These are phyloP conservation scores for Aureobasidium melanogenum DNA, from an alignment of 2,329 filamentous ascomycete genomes.

Conservation along the genomic window DNA sequence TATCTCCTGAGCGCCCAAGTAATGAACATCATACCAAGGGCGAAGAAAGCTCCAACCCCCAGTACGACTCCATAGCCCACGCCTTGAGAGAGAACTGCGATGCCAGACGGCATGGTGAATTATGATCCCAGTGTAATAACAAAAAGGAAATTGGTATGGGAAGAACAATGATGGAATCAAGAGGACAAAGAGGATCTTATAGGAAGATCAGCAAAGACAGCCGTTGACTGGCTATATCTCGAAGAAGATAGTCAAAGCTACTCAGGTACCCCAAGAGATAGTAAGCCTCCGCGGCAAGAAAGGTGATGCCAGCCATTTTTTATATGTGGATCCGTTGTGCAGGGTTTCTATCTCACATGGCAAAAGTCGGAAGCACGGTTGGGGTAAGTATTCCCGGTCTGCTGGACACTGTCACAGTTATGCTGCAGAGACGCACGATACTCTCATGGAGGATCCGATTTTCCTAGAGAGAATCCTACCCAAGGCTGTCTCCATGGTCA, in stretches of 20 bases:
- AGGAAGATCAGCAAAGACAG: not conserved
- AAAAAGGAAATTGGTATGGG: not conserved
- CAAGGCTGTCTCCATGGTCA: too few relatives aligned
- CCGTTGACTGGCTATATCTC: not conserved
- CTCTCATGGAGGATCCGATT: too few relatives aligned
- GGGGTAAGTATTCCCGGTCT: too few relatives aligned
- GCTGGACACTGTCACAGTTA: too few relatives aligned
- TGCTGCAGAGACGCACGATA: too few relatives aligned
- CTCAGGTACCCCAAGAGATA: too few relatives aligned
- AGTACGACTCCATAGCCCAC: slow-evolving; percentile 73
- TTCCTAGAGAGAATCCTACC: too few relatives aligned
- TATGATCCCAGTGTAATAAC: too few relatives aligned
- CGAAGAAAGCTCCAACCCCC: slow-evolving; percentile 65
- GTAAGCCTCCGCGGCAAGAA: not conserved
- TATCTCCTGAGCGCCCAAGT: slow-evolving; percentile 62
- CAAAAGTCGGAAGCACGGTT: not conserved
- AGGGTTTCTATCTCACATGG: not conserved
- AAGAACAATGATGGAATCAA: not conserved
- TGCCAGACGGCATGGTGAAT: not conserved
- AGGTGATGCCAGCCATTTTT: not conserved
- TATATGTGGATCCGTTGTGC: not conserved
- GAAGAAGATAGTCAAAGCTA: not conserved
- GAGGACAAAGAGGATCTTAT: not conserved
- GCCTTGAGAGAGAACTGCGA: slow-evolving; percentile 42
- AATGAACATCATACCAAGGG: slow-evolving; percentile 66